Percentiles rank a stretch among this genome's conserved stretches.
Evolutionary conservation across 495 filamentous ascomycete genomes (phyloP).

Genomic region (Tuber melanosporum): DNA sequence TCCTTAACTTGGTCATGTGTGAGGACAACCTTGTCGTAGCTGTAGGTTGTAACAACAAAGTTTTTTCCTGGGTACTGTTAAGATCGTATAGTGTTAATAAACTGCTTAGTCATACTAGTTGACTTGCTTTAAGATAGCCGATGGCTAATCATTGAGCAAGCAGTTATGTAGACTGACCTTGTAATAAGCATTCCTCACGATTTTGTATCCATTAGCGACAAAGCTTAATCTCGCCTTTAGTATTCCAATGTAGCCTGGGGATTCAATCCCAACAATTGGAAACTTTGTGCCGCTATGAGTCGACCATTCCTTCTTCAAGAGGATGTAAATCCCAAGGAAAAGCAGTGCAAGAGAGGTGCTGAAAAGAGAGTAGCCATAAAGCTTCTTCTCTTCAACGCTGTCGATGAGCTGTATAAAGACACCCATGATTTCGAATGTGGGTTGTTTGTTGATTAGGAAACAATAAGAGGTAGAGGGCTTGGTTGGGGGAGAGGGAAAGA

Average conservation of each 20-base stretch:
- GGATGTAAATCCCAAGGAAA: neutral
- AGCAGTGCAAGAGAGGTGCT: neutral
- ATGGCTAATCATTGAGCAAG: neutral
- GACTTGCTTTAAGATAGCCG: too few species aligned
- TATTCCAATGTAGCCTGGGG: neutral
- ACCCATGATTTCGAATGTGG: neutral
- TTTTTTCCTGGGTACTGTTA: neutral
- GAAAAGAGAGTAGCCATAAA: neutral
- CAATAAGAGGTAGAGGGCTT: neutral
- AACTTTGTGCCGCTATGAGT: neutral
- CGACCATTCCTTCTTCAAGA: neutral
- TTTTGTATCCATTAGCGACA: neutral
- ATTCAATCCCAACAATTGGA: neutral
- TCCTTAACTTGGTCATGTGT: neutral
- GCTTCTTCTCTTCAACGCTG: neutral
- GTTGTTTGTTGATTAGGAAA: neutral
- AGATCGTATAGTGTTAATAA: neutral
- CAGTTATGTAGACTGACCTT: neutral
- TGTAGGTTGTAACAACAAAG: neutral
- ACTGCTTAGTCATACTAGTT: neutral
- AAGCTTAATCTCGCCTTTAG: neutral
- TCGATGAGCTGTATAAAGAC: neutral
- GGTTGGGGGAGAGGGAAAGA: neutral
- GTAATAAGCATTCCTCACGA: neutral
- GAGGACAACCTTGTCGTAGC: neutral